Conservation (phyloP, 495 filamentous ascomycete species). For the Darksidea phi region DNA sequence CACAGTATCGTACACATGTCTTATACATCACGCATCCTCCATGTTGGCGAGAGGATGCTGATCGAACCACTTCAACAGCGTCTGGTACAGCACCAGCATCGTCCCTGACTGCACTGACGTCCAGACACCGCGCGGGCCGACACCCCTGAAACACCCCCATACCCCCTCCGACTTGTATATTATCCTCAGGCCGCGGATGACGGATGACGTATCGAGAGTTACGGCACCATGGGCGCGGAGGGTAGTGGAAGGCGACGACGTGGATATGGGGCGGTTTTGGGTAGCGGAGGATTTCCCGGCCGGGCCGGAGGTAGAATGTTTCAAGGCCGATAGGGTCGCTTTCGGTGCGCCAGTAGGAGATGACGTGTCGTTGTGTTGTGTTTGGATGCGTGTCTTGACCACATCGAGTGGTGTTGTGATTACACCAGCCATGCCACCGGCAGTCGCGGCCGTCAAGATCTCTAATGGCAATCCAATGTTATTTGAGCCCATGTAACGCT, state of each 20-base stretch:
- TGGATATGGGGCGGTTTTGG: conserved; percentile 68
- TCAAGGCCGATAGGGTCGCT: conserved; percentile 3
- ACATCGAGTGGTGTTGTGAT: conserved; percentile 96
- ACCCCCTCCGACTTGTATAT: conserved; percentile 89
- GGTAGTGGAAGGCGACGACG: conserved; percentile 77
- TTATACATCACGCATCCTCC: conserved; percentile 3
- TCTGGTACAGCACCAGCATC: conserved; percentile 96
- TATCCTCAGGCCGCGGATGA: conserved; percentile 76
- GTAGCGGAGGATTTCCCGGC: conserved; percentile 17
- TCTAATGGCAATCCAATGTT: conserved; percentile 85
- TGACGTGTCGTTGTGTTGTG: conserved; percentile 59
- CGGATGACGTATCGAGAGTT: conserved; percentile 81
- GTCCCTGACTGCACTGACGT: conserved; percentile 95
- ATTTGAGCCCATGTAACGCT: conserved; percentile 64
- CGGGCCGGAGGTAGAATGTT: conserved; percentile 22
- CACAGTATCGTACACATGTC: conserved; percentile 4
- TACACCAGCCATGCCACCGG: conserved; percentile 89
- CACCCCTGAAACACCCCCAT: conserved; percentile 88
- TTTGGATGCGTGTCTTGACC: conserved; percentile 97
- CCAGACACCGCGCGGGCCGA: conserved; percentile 93
- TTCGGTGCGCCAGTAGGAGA: conserved; percentile 8
- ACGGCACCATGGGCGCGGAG: conserved; percentile 70
- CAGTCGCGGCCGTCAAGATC: conserved; percentile 84
- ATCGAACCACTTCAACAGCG: conserved; percentile 74
- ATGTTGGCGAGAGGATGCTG: conserved; percentile 39